phyloP scores from a whole-genome alignment of 2,329 filamentous ascomycete genomes.

The Aspergillus caelatus region DNA sequence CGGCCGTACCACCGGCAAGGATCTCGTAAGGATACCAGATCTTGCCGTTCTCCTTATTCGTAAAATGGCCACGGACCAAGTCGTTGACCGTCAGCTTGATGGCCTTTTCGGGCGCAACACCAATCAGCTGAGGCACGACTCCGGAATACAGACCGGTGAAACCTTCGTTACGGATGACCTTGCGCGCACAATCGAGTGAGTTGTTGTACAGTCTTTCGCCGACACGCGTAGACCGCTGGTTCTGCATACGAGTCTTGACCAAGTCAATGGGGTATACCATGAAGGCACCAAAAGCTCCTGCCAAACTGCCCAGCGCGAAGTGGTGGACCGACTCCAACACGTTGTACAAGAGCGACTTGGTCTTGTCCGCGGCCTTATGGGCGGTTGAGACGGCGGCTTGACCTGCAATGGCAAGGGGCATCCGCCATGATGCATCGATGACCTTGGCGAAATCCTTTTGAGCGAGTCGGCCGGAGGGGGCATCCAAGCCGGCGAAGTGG shows the following conservation, averaged over 20 bases:
- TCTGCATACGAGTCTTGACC: constrained; percentile 98
- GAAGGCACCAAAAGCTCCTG: constrained; percentile 96
- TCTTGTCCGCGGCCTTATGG: constrained; percentile 58
- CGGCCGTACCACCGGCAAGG: constrained; percentile 83
- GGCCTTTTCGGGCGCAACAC: constrained; percentile 98
- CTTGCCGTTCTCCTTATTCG: constrained; percentile 70
- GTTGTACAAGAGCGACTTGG: constrained; percentile 62
- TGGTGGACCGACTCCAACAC: constrained; percentile 81
- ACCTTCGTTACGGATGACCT: constrained; percentile 92
- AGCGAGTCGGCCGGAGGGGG: constrained; percentile 81
- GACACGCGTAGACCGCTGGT: constrained; percentile 81
- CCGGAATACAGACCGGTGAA: constrained; percentile 89
- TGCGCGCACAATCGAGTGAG: constrained; percentile 90
- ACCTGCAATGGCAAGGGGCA: constrained; percentile 59
- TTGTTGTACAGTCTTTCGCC: constrained; percentile 95
- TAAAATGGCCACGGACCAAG: constrained; percentile 75
- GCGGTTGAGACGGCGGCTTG: constrained; percentile 46
- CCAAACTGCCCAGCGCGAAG: constrained; percentile 84
- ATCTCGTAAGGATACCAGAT: constrained; percentile 76
- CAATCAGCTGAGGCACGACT: constrained; percentile 90
- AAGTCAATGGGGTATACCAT: constrained; percentile 99
- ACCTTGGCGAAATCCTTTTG: constrained; percentile 91
- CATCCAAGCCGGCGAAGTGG: constrained; percentile 93
- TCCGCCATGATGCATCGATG: constrained; percentile 88
- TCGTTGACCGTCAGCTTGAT: constrained; percentile 99